Evolutionary conservation across 1,284 basidiomycete species (phyloP).

Genomic region (Afroboletus lepidellus): DNA sequence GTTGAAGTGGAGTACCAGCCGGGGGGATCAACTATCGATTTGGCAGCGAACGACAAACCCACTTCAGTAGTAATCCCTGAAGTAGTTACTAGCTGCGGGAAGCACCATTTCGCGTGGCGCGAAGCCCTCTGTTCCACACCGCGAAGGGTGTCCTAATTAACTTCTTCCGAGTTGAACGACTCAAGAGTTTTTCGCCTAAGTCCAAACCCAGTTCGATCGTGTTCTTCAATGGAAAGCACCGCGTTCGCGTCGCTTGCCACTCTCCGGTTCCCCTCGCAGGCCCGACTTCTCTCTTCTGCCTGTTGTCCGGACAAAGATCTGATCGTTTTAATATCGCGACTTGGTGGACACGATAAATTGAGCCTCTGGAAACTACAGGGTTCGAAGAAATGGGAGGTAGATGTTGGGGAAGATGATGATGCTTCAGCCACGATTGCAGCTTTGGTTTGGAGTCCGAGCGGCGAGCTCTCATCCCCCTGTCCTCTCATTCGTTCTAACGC

Average conservation of each 20-base stretch:
- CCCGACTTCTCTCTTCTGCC: constrained; percentile 57
- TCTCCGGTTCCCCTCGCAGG: constrained; percentile 53
- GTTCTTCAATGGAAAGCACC: constrained; percentile 39
- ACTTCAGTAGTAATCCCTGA: not conserved
- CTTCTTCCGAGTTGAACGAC: constrained; percentile 19
- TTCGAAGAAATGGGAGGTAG: constrained; percentile 75
- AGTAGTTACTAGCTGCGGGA: constrained; percentile 18
- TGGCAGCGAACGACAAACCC: not conserved
- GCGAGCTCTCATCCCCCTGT: constrained; percentile 39
- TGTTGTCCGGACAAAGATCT: constrained; percentile 86
- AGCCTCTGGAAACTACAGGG: constrained; percentile 80
- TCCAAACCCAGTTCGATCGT: not conserved
- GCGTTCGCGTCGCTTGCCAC: constrained; percentile 59
- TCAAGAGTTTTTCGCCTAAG: constrained; percentile 8
- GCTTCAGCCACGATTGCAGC: constrained; percentile 50
- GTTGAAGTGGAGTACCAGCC: not conserved
- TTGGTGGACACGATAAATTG: constrained; percentile 64
- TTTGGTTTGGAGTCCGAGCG: constrained; percentile 78
- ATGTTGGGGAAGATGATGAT: constrained; percentile 48
- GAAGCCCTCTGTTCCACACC: constrained; percentile 15
- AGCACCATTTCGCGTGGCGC: constrained; percentile 31
- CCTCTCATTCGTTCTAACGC: constrained; percentile 3
- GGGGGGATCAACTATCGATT: not conserved
- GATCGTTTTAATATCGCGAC: constrained; percentile 60
- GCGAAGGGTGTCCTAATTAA: constrained; percentile 25